A percentile compares a stretch with the other conserved stretches of the same genome.
Evolutionary conservation across 495 filamentous ascomycete genomes (phyloP).

Genomic region (Xylaria venustula): DNA sequence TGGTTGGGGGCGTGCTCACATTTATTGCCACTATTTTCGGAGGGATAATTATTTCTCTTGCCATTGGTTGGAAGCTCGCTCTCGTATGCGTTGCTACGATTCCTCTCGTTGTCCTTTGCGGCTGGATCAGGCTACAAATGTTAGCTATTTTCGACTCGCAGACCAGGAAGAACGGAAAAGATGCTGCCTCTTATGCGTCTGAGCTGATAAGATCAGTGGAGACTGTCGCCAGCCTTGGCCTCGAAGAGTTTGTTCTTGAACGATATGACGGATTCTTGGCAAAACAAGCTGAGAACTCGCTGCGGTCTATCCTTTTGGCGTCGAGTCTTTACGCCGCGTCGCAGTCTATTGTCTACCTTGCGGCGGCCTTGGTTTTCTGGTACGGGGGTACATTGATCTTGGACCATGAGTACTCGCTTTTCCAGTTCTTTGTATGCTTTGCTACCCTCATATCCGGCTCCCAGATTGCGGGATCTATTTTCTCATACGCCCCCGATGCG

Average conservation of each 20-base stretch:
- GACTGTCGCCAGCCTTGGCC: constrained; percentile 74
- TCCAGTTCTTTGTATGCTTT: constrained; percentile 86
- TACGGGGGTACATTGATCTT: constrained; percentile 80
- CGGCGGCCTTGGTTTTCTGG: constrained; percentile 86
- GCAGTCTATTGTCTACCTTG: constrained; percentile 78
- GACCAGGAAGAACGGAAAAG: constrained; percentile 70
- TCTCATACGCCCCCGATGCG: constrained; percentile 40
- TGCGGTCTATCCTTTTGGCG: constrained; percentile 60
- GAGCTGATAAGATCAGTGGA: constrained; percentile 87
- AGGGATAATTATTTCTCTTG: constrained; percentile 62
- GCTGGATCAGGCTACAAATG: constrained; percentile 75
- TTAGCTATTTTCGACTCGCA: constrained; percentile 72
- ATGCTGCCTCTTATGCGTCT: constrained; percentile 78
- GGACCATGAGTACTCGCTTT: constrained; percentile 65
- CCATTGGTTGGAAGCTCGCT: constrained; percentile 87
- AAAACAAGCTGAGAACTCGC: constrained; percentile 54
- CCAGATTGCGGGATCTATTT: constrained; percentile 41
- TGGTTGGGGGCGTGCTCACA: constrained; percentile 80
- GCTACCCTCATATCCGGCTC: constrained; percentile 43
- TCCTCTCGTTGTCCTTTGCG: constrained; percentile 74
- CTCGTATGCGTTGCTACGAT: constrained; percentile 80
- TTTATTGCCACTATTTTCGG: constrained; percentile 71
- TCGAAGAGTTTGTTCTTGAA: constrained; percentile 59
- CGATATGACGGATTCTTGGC: constrained; percentile 64
- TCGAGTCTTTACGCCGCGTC: constrained; percentile 74